phyloP scores from a whole-genome alignment of 2,329 filamentous ascomycete genomes.

The Coniochaeta sp. region DNA sequence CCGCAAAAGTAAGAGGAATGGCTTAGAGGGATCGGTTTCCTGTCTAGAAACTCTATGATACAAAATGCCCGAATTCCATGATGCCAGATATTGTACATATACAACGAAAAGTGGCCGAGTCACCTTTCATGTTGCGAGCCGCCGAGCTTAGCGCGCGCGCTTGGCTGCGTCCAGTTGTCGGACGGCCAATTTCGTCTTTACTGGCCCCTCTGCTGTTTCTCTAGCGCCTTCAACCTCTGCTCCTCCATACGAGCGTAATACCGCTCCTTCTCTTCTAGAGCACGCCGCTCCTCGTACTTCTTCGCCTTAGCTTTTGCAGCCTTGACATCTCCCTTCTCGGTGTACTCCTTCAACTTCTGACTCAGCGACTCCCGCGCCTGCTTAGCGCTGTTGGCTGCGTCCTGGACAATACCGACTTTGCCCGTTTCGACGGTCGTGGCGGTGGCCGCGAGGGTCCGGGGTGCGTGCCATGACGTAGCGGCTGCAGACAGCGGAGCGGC shows the following conservation, averaged over 20 bases:
- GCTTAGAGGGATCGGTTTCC: not conserved
- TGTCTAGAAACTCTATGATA: not conserved
- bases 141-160: not conserved
- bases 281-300: conserved; percentile 20
- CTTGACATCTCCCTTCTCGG: conserved; percentile 5
- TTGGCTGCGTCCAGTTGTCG: not conserved
- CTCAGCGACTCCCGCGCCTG: conserved; percentile 11
- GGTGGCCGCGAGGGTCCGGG: conserved; percentile 18
- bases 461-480: conserved; percentile 19
- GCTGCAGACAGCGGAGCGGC: conserved; percentile 5
- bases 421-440: conserved; percentile 5
- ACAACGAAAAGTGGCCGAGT: not conserved
- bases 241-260: conserved; percentile 4
- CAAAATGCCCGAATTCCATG: not conserved
- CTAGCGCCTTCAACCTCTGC: not conserved
- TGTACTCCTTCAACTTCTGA: conserved; percentile 11
- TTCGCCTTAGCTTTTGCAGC: conserved; percentile 10
- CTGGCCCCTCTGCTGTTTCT: not conserved
- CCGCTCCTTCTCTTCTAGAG: conserved; percentile 17
- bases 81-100: not conserved
- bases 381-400: conserved; percentile 8
- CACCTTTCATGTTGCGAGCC: not conserved
- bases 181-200: not conserved
- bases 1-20: not conserved
- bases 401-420: conserved; percentile 5